Conservation (phyloP, 768 basidiomycete species). For the Pisolithus microcarpus region DNA sequence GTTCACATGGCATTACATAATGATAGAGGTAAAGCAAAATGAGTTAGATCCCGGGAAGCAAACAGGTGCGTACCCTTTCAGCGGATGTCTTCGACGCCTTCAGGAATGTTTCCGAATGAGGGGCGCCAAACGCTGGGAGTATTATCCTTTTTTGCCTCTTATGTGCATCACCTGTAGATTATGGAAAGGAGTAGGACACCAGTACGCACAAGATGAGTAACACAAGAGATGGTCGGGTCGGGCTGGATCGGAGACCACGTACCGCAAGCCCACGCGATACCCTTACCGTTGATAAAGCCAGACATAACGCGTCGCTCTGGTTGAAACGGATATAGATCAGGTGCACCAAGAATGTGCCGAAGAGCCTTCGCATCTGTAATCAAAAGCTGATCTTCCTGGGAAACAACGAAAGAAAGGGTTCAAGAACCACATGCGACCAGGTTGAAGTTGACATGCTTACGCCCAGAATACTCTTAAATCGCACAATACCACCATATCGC, state of each 20-base stretch:
- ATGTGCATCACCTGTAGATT: slow-evolving; percentile 29
- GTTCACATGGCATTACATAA: too few species aligned
- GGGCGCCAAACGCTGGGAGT: slow-evolving; percentile 46
- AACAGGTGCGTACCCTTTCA: neutral
- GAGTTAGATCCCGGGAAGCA: neutral
- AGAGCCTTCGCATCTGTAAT: slow-evolving; percentile 2
- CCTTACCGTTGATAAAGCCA: slow-evolving; percentile 16
- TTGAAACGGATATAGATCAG: slow-evolving; percentile 1
- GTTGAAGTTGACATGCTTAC: neutral
- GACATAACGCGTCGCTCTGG: slow-evolving; percentile 4
- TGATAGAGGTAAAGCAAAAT: neutral
- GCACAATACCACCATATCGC: slow-evolving; percentile 11
- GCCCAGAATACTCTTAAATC: slow-evolving; percentile 9
- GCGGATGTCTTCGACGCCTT: slow-evolving; percentile 36
- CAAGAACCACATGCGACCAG: neutral
- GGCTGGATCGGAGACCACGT: neutral
- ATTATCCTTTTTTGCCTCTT: slow-evolving; percentile 45
- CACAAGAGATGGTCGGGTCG: neutral
- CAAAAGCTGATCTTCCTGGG: slow-evolving; percentile 4
- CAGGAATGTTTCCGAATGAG: slow-evolving; percentile 43
- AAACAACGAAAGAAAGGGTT: neutral
- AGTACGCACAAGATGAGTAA: neutral
- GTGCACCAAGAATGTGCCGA: slow-evolving; percentile 1
- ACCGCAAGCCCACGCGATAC: slow-evolving; percentile 33
- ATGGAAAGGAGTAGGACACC: too few species aligned